Base-by-base conservation (phyloP, 345 rosid genomes). In the Euphorbia tirucalli region DNA sequence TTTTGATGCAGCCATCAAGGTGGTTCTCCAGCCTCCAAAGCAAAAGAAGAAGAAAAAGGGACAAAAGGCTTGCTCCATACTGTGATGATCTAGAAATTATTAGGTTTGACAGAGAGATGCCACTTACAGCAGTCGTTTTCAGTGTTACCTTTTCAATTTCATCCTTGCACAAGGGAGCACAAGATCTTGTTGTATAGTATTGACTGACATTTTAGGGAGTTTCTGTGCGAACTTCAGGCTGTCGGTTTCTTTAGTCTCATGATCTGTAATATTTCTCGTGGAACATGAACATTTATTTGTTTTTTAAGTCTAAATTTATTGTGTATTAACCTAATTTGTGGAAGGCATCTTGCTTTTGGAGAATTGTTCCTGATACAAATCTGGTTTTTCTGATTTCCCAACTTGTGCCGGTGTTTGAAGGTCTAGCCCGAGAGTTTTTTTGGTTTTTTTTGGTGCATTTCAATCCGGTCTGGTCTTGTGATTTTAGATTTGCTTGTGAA, bases 1-100 rank as follows among this genome's bases (percentile, higher is more conserved):
- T 56, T 78, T 78, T 57, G 81, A 78, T 69, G 77, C 81, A 9
- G 81, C 81, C 69, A 73, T 78, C 14, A 78, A 71, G 48, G 77
- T 78, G 41, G 81, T 73, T 30, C 74, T 78, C 27, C 77, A 78
- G 63, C 77, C 81, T n/a, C 81, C 81, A 19, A 78, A 78, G 66
- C 77, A 73, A 68, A 77, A 68, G 74, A 78, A 69, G 74, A 78
- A 69, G 71, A 78, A 69, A 44, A 73, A 69, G 65, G 77, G 76
- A 6, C 74, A 78, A 27, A 72, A 48, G 50, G 39, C 44, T 30
- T 73, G 81, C 54, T 78, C 74, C 28, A 78, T 77, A 68, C 58
- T 73, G 76, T 73, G 50, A 77, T 76, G 58, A 61, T 41, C 16
- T 35, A 19, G 50, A 43, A 59, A 59, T 48, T 24, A 28, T 31